phyloP scores from a whole-genome alignment of 306 rosid species.

The Castanea crenata region DNA sequence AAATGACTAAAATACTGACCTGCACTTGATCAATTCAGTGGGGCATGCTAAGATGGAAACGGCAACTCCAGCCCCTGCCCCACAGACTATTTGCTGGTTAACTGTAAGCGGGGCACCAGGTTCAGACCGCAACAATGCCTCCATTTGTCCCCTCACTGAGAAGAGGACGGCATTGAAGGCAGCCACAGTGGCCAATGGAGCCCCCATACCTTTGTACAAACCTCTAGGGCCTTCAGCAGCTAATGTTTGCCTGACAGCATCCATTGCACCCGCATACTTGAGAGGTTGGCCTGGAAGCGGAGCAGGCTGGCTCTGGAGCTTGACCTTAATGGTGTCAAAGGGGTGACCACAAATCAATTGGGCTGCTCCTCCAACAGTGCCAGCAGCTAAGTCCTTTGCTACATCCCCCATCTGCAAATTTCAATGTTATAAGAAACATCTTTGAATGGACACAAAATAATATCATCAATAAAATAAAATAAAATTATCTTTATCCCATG shows the following conservation, averaged over 20 bases:
- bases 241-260: slow-evolving; percentile 89
- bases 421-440: slow-evolving; percentile 1
- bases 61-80: slow-evolving; percentile 94
- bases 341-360: slow-evolving; percentile 92
- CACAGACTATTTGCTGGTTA: slow-evolving; percentile 70
- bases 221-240: slow-evolving; percentile 92
- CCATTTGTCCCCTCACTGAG: slow-evolving; percentile 89
- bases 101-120: slow-evolving; percentile 74
- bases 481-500: not conserved
- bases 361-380: slow-evolving; percentile 91
- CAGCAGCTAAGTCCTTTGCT: slow-evolving; percentile 86
- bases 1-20: slow-evolving; percentile 38
- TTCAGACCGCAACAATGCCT: slow-evolving; percentile 62
- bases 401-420: slow-evolving; percentile 81
- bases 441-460: not conserved
- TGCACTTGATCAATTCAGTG: slow-evolving; percentile 93
- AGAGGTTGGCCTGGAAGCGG: slow-evolving; percentile 83
- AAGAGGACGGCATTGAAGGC: slow-evolving; percentile 94
- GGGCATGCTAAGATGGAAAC: slow-evolving; percentile 96
- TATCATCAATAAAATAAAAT: not conserved
- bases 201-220: slow-evolving; percentile 98
- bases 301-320: slow-evolving; percentile 96
- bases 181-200: slow-evolving; percentile 96
- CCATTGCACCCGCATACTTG: slow-evolving; percentile 81
- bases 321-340: slow-evolving; percentile 96